phyloP scores from a whole-genome alignment of 257 asterid genomes.

The Forsythia suspensa region DNA sequence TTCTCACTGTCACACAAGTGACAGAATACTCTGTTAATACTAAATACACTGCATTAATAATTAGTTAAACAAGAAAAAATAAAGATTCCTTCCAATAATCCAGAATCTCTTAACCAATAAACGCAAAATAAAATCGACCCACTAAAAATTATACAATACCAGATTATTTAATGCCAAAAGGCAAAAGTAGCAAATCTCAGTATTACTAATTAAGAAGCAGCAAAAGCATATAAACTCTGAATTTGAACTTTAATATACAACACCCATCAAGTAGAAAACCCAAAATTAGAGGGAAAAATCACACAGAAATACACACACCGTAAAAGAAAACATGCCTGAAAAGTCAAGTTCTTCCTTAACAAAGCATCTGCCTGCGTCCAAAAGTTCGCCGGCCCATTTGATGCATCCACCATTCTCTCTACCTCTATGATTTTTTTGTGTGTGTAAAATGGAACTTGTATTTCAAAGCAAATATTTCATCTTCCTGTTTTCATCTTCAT shows the following conservation, averaged over 20 bases:
- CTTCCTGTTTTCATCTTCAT: background rate
- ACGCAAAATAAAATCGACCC: background rate
- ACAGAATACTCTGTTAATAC: background rate
- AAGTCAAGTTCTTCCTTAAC: slow-evolving; percentile 80
- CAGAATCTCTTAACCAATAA: slow-evolving; percentile 3
- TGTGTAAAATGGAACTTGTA: background rate
- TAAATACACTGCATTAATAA: background rate
- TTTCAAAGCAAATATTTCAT: background rate
- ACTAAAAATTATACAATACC: background rate
- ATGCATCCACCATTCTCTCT: slow-evolving; percentile 38
- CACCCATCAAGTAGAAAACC: background rate
- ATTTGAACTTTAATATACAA: background rate
- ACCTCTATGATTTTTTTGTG: background rate
- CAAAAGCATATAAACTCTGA: background rate
- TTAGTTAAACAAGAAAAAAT: no score
- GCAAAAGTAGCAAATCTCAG: background rate
- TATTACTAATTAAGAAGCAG: background rate
- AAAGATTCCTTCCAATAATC: background rate
- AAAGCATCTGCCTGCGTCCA: slow-evolving; percentile 91
- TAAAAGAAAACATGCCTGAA: slow-evolving; percentile 53
- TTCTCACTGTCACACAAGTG: background rate
- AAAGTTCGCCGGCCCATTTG: slow-evolving; percentile 62
- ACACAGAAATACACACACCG: background rate
- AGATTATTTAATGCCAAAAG: background rate
- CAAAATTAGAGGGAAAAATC: background rate